These are phyloP conservation scores for Lepidium africanum DNA, from an alignment of 345 rosid genomes.

Conservation along the genomic window DNA sequence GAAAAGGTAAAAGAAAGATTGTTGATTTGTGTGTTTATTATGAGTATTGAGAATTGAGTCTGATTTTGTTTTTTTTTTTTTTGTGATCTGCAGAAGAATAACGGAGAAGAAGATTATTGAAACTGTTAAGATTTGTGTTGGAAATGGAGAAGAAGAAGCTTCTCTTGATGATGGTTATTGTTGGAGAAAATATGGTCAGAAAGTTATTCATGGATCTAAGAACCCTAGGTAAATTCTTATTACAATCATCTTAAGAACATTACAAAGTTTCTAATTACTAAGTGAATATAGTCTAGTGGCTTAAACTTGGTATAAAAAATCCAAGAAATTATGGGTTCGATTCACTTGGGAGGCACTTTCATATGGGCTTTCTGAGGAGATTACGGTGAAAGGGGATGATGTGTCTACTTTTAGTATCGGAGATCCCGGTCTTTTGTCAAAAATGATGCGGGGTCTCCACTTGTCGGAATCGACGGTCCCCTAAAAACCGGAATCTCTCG, in stretches of 20 bases:
- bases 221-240: conserved; percentile 49
- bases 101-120: conserved; percentile 37
- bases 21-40: not conserved
- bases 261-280: not conserved
- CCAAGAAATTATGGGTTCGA: no score
- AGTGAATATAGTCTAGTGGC: no score
- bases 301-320: no score
- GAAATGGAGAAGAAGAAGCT: conserved; percentile 38
- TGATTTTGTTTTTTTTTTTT: not conserved
- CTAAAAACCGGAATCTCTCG: no score
- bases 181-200: conserved; percentile 96
- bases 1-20: conserved; percentile 45
- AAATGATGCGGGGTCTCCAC: no score
- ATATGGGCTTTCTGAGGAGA: no score
- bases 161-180: conserved; percentile 52
- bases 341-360: no score
- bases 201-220: conserved; percentile 62
- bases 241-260: not conserved
- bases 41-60: not conserved
- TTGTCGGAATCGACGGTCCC: no score
- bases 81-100: conserved; percentile 38
- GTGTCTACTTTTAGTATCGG: no score
- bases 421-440: no score
- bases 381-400: no score
- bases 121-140: conserved; percentile 34